Base-by-base conservation (phyloP, 2,329 filamentous ascomycete species). In the Verticillium longisporum region DNA sequence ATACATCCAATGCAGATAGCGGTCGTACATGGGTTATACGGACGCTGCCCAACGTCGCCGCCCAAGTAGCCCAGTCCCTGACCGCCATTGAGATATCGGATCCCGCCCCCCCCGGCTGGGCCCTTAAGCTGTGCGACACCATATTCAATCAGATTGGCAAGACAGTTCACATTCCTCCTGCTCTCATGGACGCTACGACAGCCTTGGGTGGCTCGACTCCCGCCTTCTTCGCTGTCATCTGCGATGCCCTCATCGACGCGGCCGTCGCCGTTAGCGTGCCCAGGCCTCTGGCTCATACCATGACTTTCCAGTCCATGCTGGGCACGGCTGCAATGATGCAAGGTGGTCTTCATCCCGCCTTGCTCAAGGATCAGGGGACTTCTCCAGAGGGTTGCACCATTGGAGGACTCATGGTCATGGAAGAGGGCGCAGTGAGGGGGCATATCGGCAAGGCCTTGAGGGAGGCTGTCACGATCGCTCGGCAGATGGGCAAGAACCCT, bases 341-440 rank as follows among this genome's bases (percentile, higher is more conserved):
- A 34, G 71, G 68, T 55, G 83, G 83, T 0, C 77, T 85, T 64
- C 83, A 86, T 65, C 83, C 84, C 0, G 81, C 81, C 0, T 73
- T 83, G n/a, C 67, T 87, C 21, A 77, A 78, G 62, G 84, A 87
- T 58, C 83, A 85, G 70, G 83, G 85, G 0, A 80, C 77, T 1
- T 85, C 83, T 3, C 83, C 84, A 0, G 84, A 82, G 5, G 84
- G 85, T 0, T 87, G 83, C 66, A 87, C 85, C 0, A 85, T 86
- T 61, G 81, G 77, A 2, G 85, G 85, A 0, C 68, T 88, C 50
- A 74, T 85, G 72, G 80, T 82, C n/a, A 67, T 88, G 33, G 85
- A 88, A 69, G 83, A 87, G 64, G 80, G 78, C 6, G 77, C 75
- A 0, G 77, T 87, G 6, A 75, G 83, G 63, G 75, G 75, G 11